phyloP scores from a whole-genome alignment of 768 basidiomycete genomes.

The Lentinula lateritia region DNA sequence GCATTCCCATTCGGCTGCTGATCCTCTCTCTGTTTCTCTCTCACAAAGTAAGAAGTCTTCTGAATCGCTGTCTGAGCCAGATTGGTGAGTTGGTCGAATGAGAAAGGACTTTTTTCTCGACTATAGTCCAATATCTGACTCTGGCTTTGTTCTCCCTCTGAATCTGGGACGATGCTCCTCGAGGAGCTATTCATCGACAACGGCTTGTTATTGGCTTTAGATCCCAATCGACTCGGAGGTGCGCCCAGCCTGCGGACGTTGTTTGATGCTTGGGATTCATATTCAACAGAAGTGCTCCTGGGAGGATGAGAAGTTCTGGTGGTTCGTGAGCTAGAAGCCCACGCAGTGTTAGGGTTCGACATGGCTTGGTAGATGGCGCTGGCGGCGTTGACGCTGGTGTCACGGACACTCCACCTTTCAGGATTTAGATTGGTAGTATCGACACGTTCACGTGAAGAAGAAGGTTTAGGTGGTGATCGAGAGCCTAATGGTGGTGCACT shows the following conservation, averaged over 20 bases:
- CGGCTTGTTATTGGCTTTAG: constrained; percentile 30
- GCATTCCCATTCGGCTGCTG: constrained; percentile 36
- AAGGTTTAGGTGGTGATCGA: constrained; percentile 48
- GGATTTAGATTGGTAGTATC: constrained; percentile 39
- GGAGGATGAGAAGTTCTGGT: constrained; percentile 45
- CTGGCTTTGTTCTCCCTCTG: constrained; percentile 50
- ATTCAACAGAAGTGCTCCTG: constrained; percentile 76
- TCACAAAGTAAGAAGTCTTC: constrained; percentile 61
- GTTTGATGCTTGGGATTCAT: constrained; percentile 59
- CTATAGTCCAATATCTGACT: constrained; percentile 27
- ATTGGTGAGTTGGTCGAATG: constrained; percentile 52
- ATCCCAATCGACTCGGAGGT: constrained; percentile 46
- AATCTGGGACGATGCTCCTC: constrained; percentile 49
- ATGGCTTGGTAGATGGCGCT: constrained; percentile 74
- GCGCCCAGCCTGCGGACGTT: constrained; percentile 52
- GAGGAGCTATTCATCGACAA: constrained; percentile 44
- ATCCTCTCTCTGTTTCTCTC: constrained; percentile 49
- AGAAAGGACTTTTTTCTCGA: constrained; percentile 21
- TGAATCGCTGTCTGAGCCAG: constrained; percentile 46
- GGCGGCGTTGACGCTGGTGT: constrained; percentile 85
- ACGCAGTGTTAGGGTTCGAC: constrained; percentile 54
- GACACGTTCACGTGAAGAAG: constrained; percentile 30
- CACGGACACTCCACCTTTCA: constrained; percentile 68
- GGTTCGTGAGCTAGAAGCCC: constrained; percentile 58
- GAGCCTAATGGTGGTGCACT: constrained; percentile 53